Evolutionary conservation across 2,329 filamentous ascomycete genomes (phyloP), one percentile per base, ranked within the genome.

Genomic region (Fonsecaea monophora): DNA sequence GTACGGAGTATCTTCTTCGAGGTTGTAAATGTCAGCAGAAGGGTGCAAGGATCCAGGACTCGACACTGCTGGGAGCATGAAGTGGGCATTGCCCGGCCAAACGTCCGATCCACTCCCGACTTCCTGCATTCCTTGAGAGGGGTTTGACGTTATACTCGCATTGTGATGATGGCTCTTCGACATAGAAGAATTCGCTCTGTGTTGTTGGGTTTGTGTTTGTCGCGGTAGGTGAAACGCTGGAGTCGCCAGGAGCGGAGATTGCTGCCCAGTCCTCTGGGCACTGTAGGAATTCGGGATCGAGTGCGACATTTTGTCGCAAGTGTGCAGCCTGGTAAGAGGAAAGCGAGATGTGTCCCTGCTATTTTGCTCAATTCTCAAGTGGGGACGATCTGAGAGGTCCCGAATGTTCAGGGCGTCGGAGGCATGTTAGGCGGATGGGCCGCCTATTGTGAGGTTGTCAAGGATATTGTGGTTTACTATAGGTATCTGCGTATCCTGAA

Each of bases 111-210:
- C 67, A 21, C 50, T 50, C 12, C 38, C 53, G 6, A 40, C 13
- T 12, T 68, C 53, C 40, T 38, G 62, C 10, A 45, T 25, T 25
- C 25, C 38, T 53, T 68, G 54, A 3, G 53, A 45, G 2, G 69
- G 69, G 53, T 69, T 70, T 37, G 69, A 71, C 15, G 69, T 71
- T 62, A 71, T 60, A 45, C 61, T 64, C 38, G 57, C 50, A 50
- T 65, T 64, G 34, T 63, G 55, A n/a, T 64, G 64, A 48, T 68
- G 65, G 30, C 18, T 50, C 38, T 48, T 50, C 60, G 53, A 42
- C 54, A 53, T 53, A 34, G 65, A 45, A 34, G 58, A 15, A 53
- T 53, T 37, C 12, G 15, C 34, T 18, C 25, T 12, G 54, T 15
- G 18, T 32, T 58, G 38, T 25, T 62, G 66, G 40, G 12, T 21